These are phyloP conservation scores for Gastrodia elata DNA, from an alignment of 106 monocot genomes.

Conservation along the genomic window DNA sequence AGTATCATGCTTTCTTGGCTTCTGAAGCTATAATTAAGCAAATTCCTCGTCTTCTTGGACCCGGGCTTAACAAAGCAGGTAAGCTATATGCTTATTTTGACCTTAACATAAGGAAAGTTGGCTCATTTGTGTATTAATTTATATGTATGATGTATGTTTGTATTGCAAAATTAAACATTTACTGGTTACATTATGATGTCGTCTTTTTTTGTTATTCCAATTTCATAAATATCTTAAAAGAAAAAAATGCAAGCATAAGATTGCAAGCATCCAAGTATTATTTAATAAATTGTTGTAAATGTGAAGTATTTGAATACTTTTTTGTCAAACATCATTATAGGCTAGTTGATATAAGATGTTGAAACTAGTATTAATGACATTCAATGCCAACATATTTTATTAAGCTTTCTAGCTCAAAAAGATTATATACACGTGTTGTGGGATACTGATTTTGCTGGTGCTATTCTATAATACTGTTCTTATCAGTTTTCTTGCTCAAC, in stretches of 20 bases:
- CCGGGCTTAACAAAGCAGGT: constrained; percentile 44
- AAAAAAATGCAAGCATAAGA: not conserved
- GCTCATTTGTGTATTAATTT: not conserved
- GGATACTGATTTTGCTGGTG: no score
- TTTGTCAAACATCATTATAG: no score
- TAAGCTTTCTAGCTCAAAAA: no score
- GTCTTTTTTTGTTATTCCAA: not conserved
- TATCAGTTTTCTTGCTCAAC: no score
- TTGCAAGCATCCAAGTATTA: not conserved
- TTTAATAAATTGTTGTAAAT: no score
- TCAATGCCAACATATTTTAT: no score
- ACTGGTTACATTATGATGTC: not conserved
- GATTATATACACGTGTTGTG: no score
- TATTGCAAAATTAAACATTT: not conserved
- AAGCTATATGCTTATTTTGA: not conserved
- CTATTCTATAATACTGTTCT: no score
- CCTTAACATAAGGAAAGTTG: not conserved
- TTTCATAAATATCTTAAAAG: not conserved
- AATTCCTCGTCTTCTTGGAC: constrained; percentile 40
- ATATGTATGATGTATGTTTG: not conserved
- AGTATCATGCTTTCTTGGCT: constrained; percentile 43
- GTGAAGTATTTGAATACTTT: no score
- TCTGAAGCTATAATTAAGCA: constrained; percentile 45
- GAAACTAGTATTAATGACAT: no score
- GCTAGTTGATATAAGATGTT: no score